Base-by-base conservation (phyloP, 148 eudicot species). In the Arctostaphylos glauca region DNA sequence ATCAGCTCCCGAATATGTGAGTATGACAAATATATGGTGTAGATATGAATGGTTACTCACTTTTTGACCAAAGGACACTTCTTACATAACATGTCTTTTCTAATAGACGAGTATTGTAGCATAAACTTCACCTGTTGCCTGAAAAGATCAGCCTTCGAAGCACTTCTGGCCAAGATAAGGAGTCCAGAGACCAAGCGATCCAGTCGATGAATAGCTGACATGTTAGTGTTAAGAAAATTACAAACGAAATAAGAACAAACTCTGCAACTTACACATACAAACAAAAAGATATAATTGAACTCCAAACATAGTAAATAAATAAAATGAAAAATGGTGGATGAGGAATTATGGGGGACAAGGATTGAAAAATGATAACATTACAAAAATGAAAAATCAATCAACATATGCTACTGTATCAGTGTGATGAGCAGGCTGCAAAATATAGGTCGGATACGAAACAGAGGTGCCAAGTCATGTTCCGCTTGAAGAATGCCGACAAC, bases 171-270 rank as follows among this genome's bases (percentile, higher is more conserved):
- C 81, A 96, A 81, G 83, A 96, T 94, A 84, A 96, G 92, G 74
- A 96, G 93, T 83, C 99, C 99, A 13, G 99, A 96, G 77, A 96
- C 99, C 77, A 96, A 90, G 76, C 99, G 99, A 87, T 96, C 99
- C 86, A 96, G 83, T 74, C 99, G 87, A 89, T 96, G 99, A 86
- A 96, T 84, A 31, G 99, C 99, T 96, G 86, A 80, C 38, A 83
- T 76, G 48, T 54, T n/a, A 47, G 60, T 31, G 94, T 94, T 84
- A 94, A 90, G 90, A 82, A 78, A 84, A 74, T 64, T 18, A 50
- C 38, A 76, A 56, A 46, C 41, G 71, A 38, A 64, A 43, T 21
- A 16, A 19, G 53, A 7, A 59, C 15, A 18, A 46, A 81, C 10
- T 10, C 52, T 66, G 52, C 56, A 50, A 16, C 10, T 41, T 31